phyloP scores from a whole-genome alignment of 2,329 filamentous ascomycete genomes.

The Epichloe elymi region DNA sequence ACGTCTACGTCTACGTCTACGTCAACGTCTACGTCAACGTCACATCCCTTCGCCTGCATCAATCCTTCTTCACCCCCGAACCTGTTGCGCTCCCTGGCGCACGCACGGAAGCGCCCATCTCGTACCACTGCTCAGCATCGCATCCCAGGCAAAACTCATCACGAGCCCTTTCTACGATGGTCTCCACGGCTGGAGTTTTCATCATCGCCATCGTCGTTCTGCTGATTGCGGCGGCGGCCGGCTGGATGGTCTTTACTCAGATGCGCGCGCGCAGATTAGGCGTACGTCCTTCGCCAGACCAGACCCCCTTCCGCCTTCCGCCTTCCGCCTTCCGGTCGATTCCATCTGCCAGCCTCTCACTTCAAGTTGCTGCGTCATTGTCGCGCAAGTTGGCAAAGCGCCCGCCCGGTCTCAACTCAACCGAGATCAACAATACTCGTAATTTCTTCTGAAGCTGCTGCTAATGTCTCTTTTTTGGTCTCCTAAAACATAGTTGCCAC shows the following conservation, averaged over 20 bases:
- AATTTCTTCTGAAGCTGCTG: background rate
- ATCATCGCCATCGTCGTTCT: slow-evolving; percentile 60
- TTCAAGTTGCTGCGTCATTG: background rate
- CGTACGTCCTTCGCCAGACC: slow-evolving; percentile 27
- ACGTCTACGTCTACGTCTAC: background rate
- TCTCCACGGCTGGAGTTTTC: slow-evolving; percentile 50
- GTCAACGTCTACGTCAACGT: background rate
- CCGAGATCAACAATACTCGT: too few species aligned
- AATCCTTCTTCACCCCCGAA: too few species aligned
- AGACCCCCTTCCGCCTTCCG: too few species aligned
- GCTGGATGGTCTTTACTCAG: slow-evolving; percentile 60
- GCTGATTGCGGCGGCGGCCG: slow-evolving; percentile 39
- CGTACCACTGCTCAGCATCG: background rate
- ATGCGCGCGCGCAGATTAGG: slow-evolving; percentile 61
- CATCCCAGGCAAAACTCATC: background rate
- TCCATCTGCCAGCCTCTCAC: too few species aligned
- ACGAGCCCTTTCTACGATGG: slow-evolving; percentile 27
- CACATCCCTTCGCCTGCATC: background rate
- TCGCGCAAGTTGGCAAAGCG: background rate
- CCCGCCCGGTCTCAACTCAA: too few species aligned
- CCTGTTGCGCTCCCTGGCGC: background rate
- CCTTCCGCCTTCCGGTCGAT: background rate
- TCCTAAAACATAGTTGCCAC: slow-evolving; percentile 41
- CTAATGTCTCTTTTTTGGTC: background rate
- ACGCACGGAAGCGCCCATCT: background rate